Conservation (phyloP, 345 rosid genomes). For the Schrenkiella parvula region DNA sequence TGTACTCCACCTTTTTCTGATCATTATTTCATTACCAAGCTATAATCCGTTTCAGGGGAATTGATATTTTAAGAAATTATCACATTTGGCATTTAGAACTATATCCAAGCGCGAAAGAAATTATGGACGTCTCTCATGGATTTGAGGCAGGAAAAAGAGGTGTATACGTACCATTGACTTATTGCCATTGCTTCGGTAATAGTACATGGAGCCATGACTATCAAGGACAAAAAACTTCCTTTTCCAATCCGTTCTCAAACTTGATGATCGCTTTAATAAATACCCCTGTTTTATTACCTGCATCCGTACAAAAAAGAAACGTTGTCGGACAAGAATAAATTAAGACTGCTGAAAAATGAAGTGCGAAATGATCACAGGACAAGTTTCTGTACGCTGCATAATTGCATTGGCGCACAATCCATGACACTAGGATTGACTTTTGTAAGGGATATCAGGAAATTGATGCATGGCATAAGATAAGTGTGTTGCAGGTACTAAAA, state of each 20-base stretch:
- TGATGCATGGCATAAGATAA: neutral
- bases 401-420: neutral
- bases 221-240: constrained; percentile 87
- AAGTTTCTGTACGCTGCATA: constrained; percentile 1
- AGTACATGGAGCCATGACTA: constrained; percentile 73
- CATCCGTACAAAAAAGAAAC: constrained; percentile 30
- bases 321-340: constrained; percentile 1
- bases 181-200: constrained; percentile 58
- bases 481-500: neutral
- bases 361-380: neutral
- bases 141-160: neutral
- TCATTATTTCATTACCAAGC: neutral
- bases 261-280: constrained; percentile 74
- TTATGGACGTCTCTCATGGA: neutral
- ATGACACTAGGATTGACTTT: neutral
- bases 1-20: neutral
- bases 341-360: neutral
- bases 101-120: neutral
- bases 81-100: neutral
- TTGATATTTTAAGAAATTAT: neutral
- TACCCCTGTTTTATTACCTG: constrained; percentile 79
- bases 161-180: constrained; percentile 50
- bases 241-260: constrained; percentile 77
- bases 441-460: neutral
- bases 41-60: neutral